These are phyloP conservation scores for Beauveria sp. DNA, from an alignment of 2,329 filamentous ascomycete genomes.

Conservation along the genomic window DNA sequence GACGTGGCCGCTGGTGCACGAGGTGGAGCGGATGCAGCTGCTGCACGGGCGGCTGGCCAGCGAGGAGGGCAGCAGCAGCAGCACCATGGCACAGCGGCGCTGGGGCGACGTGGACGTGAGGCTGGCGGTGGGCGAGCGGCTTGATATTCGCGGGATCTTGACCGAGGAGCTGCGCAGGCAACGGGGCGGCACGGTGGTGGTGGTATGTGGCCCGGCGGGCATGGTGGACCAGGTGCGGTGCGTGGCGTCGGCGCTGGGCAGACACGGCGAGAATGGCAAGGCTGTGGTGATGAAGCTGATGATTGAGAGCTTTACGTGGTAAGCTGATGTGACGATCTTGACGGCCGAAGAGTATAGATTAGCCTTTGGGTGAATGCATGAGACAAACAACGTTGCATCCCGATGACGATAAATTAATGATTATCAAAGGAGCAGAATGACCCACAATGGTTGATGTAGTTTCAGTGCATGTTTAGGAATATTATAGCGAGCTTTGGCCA, in stretches of 20 bases:
- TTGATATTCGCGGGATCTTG: constrained; percentile 21
- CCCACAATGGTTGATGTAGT: no score
- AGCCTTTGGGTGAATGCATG: no score
- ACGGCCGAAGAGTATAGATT: not conserved
- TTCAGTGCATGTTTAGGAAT: no score
- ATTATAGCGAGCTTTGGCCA: no score
- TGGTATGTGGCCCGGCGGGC: constrained; percentile 22
- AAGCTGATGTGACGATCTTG: not conserved
- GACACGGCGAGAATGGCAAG: constrained; percentile 10
- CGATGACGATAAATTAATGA: no score
- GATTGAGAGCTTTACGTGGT: constrained; percentile 11
- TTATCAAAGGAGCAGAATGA: no score
- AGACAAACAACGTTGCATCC: no score
- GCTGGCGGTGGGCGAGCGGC: constrained; percentile 21
- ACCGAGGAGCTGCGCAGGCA: constrained; percentile 17
- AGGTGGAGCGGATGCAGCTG: constrained; percentile 19
- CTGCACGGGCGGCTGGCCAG: not conserved
- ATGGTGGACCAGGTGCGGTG: constrained; percentile 24
- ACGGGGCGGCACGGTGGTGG: constrained; percentile 20
- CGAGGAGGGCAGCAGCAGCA: not conserved
- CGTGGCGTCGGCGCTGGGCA: constrained; percentile 5
- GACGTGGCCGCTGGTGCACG: constrained; percentile 18
- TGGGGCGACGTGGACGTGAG: constrained; percentile 24
- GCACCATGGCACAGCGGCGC: not conserved
- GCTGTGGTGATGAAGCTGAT: constrained; percentile 4